These are phyloP conservation scores for Zygnema cylindricum DNA, from an alignment of 139 green algal species.

Conservation along the genomic window DNA sequence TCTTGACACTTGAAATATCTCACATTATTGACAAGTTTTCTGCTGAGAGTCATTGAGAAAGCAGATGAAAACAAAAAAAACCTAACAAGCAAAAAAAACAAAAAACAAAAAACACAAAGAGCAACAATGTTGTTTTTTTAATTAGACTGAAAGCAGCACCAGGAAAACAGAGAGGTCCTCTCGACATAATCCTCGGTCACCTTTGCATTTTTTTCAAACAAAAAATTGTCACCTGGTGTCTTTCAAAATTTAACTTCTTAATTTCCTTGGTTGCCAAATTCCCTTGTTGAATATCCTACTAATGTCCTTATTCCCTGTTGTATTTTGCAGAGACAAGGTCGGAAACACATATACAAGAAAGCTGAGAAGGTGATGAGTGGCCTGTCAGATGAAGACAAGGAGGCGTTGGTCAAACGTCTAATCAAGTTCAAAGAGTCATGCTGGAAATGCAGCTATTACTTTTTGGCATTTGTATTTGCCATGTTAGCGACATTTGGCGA, in stretches of 20 bases:
- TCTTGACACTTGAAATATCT: no score
- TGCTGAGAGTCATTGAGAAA: no score
- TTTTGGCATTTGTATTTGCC: constrained; percentile 44
- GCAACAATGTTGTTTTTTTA: no score
- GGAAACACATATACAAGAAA: neutral
- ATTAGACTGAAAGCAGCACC: no score
- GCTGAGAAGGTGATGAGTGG: neutral
- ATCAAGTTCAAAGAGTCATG: constrained; percentile 65
- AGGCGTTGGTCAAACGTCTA: constrained; percentile 26
- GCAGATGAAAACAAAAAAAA: no score
- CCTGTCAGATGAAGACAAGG: constrained; percentile 14
- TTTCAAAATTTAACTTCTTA: neutral
- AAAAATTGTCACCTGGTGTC: neutral
- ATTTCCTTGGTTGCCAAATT: neutral
- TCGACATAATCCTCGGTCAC: no score
- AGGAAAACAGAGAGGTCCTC: no score
- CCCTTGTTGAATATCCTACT: neutral
- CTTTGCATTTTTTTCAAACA: neutral
- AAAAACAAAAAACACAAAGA: no score
- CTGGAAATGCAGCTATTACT: constrained; percentile 61
- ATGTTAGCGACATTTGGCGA: constrained; percentile 32
- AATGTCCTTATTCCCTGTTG: neutral
- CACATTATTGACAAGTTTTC: no score
- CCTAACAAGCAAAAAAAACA: no score
- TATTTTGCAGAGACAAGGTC: neutral